Evolutionary conservation across 345 rosid genomes (phyloP).

Genomic region (Salix arbutifolia): DNA sequence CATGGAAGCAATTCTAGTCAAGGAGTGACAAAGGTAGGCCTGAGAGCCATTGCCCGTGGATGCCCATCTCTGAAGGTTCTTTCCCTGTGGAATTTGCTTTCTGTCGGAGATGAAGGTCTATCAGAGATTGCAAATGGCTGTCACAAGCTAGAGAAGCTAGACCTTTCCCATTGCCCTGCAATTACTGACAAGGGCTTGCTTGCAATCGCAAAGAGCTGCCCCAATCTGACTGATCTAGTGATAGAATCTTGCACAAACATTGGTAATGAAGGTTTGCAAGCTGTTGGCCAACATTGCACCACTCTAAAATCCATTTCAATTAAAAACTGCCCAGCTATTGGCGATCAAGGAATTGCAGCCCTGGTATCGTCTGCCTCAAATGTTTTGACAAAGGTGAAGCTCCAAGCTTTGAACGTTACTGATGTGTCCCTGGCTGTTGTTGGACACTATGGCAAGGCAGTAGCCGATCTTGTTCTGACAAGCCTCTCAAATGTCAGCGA

Average conservation of each 20-base stretch:
- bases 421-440: conserved; percentile 82
- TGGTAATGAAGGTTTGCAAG: conserved; percentile 71
- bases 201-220: conserved; percentile 65
- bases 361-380: conserved; percentile 47
- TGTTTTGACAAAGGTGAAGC: conserved; percentile 61
- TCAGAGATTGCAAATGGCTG: conserved; percentile 80
- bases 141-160: conserved; percentile 69
- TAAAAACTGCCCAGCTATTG: conserved; percentile 66
- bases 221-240: conserved; percentile 62
- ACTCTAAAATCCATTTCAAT: conserved; percentile 67
- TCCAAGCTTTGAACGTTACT: conserved; percentile 64
- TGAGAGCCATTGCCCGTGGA: conserved; percentile 66
- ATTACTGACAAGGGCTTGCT: conserved; percentile 61
- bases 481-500: conserved; percentile 58
- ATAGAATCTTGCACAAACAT: conserved; percentile 72
- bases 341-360: conserved; percentile 81
- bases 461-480: conserved; percentile 63
- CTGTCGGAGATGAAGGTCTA: conserved; percentile 62
- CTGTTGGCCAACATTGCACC: conserved; percentile 56
- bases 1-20: conserved; percentile 45
- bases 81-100: conserved; percentile 67
- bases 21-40: conserved; percentile 65
- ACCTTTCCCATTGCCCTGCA: conserved; percentile 55
- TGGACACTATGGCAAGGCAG: conserved; percentile 77
- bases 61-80: conserved; percentile 70